A percentile compares a stretch with the other conserved stretches of the same genome.
These are phyloP conservation scores for Capronia americana DNA, from an alignment of 2,329 filamentous ascomycete species.

Conservation along the genomic window DNA sequence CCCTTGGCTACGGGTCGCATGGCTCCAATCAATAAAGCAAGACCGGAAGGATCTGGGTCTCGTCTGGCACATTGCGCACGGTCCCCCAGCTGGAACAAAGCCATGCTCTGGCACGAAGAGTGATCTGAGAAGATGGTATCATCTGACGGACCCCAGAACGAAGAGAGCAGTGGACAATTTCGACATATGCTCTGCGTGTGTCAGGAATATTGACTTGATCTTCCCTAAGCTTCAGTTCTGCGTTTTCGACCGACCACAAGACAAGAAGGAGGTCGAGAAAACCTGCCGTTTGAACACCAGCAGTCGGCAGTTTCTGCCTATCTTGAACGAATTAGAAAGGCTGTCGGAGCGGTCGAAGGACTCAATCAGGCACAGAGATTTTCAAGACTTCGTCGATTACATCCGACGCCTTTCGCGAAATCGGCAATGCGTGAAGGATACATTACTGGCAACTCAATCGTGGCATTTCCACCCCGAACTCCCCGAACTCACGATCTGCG, in stretches of 20 bases:
- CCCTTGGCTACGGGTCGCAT: slow-evolving; percentile 84
- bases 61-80: slow-evolving; percentile 69
- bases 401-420: slow-evolving; percentile 64
- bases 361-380: slow-evolving; percentile 55
- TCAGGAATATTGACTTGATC: slow-evolving; percentile 72
- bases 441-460: slow-evolving; percentile 63
- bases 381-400: slow-evolving; percentile 68
- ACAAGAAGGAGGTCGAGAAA: slow-evolving; percentile 56
- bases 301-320: slow-evolving; percentile 62
- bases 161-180: slow-evolving; percentile 72
- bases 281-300: slow-evolving; percentile 74
- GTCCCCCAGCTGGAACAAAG: slow-evolving; percentile 62
- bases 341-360: slow-evolving; percentile 54
- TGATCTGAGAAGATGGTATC: slow-evolving; percentile 73
- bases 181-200: slow-evolving; percentile 75
- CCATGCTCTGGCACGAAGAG: slow-evolving; percentile 65
- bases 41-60: slow-evolving; percentile 69
- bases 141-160: slow-evolving; percentile 72
- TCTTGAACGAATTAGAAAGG: slow-evolving; percentile 63
- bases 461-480: slow-evolving; percentile 82
- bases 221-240: slow-evolving; percentile 69
- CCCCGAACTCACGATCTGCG: slow-evolving; percentile 81
- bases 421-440: slow-evolving; percentile 70
- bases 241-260: slow-evolving; percentile 34
- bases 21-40: slow-evolving; percentile 78